Evolutionary conservation across 306 rosid genomes (phyloP).

Genomic region (Cyclanthera cordifolia): DNA sequence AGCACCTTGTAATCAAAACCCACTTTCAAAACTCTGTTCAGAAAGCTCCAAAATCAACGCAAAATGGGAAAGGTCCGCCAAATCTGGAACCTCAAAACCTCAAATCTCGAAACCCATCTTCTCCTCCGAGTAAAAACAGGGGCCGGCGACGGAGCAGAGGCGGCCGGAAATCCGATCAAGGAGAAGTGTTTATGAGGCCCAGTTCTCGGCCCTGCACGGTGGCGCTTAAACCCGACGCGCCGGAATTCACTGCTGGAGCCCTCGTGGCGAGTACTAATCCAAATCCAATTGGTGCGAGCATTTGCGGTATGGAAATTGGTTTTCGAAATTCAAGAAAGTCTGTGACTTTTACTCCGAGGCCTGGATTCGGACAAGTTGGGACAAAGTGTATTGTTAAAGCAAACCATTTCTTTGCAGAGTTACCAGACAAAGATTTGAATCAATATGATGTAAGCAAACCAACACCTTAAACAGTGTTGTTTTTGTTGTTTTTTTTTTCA

Average conservation of each 20-base stretch:
- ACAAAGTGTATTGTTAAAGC: conserved; percentile 84
- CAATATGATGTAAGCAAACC: conserved; percentile 78
- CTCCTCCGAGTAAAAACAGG: conserved; percentile 51
- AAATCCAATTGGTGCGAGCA: conserved; percentile 28
- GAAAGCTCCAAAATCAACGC: conserved; percentile 55
- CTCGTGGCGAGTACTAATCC: conserved; percentile 13
- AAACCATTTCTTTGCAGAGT: conserved; percentile 93
- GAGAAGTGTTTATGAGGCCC: conserved; percentile 68
- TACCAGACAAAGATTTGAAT: conserved; percentile 94
- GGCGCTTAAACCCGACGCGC: conserved; percentile 23
- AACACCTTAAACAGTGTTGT: conserved; percentile 14
- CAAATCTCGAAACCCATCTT: conserved; percentile 40
- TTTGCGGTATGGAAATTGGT: conserved; percentile 45
- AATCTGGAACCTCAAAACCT: conserved; percentile 30
- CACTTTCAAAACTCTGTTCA: conserved; percentile 55
- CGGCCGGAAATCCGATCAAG: conserved; percentile 77
- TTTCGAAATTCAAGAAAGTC: conserved; percentile 80
- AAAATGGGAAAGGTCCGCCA: conserved; percentile 72
- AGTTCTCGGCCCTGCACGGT: conserved; percentile 63
- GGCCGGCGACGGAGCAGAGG: conserved; percentile 83
- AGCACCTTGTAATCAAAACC: conserved; percentile 83
- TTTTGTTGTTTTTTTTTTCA: neutral
- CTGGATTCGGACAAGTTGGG: conserved; percentile 90
- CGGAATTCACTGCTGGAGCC: conserved; percentile 16
- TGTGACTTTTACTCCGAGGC: conserved; percentile 67